Evolutionary conservation across 228 moss, liverwort and hornwort species (phyloP).

Genomic region (Sphagnum fallax): DNA sequence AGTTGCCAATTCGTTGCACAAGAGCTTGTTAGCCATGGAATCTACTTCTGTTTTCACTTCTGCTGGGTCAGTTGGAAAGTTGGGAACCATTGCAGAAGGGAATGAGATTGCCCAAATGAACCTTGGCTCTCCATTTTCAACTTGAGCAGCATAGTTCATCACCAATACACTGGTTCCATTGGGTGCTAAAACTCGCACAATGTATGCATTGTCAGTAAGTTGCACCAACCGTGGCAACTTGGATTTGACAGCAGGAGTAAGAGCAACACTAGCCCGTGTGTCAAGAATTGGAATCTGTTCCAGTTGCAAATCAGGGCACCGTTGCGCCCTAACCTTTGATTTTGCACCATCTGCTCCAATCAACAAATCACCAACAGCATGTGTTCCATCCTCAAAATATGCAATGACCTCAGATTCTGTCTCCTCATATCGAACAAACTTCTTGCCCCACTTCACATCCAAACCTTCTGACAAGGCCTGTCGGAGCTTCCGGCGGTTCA

Average conservation of each 20-base stretch:
- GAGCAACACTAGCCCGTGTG: slow-evolving; percentile 8
- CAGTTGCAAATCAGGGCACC: slow-evolving; percentile 13
- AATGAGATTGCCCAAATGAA: slow-evolving; percentile 40
- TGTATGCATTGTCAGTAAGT: slow-evolving; percentile 2
- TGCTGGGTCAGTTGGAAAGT: slow-evolving; percentile 9
- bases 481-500: slow-evolving; percentile 39
- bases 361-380: slow-evolving; percentile 23
- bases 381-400: slow-evolving; percentile 37
- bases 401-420: slow-evolving; percentile 24
- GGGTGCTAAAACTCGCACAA: slow-evolving; percentile 13
- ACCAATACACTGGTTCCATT: slow-evolving; percentile 20
- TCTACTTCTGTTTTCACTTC: slow-evolving; percentile 27
- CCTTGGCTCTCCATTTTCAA: slow-evolving; percentile 7
- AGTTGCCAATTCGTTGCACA: slow-evolving; percentile 17
- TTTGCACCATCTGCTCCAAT: slow-evolving; percentile 38
- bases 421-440: slow-evolving; percentile 30
- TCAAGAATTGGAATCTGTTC: slow-evolving; percentile 15
- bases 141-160: slow-evolving; percentile 24
- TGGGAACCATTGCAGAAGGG: slow-evolving; percentile 6
- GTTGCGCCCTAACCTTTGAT: slow-evolving; percentile 26
- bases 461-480: slow-evolving; percentile 22
- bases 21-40: not conserved
- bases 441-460: slow-evolving; percentile 28
- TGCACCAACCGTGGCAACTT: slow-evolving; percentile 12
- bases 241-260: slow-evolving; percentile 6